Evolutionary conservation across 2,329 filamentous ascomycete species (phyloP), one percentile per base, ranked within the genome.

Genomic region (Aspergillus jensenii): DNA sequence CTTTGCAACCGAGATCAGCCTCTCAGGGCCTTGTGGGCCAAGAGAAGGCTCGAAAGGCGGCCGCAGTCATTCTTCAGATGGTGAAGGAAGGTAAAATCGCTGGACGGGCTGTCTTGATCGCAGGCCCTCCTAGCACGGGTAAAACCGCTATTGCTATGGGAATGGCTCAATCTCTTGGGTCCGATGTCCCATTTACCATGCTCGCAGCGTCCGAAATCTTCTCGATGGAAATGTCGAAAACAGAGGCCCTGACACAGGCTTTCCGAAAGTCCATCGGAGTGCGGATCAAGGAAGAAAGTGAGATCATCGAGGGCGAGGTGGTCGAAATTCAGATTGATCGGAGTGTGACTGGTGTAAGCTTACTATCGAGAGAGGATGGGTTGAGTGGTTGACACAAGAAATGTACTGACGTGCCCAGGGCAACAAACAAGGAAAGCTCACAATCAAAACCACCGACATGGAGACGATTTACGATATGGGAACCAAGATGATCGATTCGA

Each of bases 391-490:
- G 8, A 31, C 35, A 8, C 15, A 17, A 12, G 11, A 31, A 25
- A 9, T 37, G 21, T 46, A 51, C 62, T 71, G 49, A 68, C 52
- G 31, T 17, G 8, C 51, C 23, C 49, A 85, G 83, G 91, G 90
- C 66, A 96, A 95, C 71, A 99, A 98, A 82, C 93, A 97, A 82
- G 95, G 95, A 71, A 99, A 99, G 79, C 87, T 99, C 64, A 99
- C 95, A 19, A 96, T 99, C 81, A 99, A 99, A 81, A 99, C 95
- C 11, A 98, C 93, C 58, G 95, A 99, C 76, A 99, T 99, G 95
- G 95, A 99, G 78, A 96, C 95, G 12, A 90, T 99, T 65, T 99
- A 98, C 79, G 95, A 99, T 71, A 97, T 99, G 93, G 95, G 95
- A 64, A 93, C 90, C 66, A 98, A 98, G 80, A 98, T 99, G 95